A percentile compares a stretch with the other conserved stretches of the same genome.
Evolutionary conservation across 305 asterid species (phyloP).

Genomic region (Fraxinus xanthoxyloides): DNA sequence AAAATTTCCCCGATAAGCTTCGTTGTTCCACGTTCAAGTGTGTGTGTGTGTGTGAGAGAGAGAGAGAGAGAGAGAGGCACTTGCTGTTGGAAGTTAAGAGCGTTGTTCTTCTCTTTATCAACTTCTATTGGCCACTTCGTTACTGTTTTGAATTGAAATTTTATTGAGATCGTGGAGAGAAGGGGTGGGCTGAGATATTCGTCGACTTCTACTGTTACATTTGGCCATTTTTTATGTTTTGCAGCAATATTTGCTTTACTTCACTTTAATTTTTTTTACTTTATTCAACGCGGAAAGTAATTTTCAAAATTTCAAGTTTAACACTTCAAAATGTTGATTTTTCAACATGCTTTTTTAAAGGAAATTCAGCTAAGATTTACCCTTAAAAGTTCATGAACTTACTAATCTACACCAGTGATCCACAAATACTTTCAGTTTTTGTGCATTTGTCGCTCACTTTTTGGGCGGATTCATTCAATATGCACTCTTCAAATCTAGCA

Average conservation of each 20-base stretch:
- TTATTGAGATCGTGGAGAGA: conserved; percentile 4
- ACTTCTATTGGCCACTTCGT: not conserved
- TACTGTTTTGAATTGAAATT: conserved; percentile 8
- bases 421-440: not conserved
- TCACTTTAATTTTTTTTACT: conserved; percentile 16
- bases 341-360: not conserved
- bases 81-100: conserved; percentile 9
- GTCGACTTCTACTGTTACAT: conserved; percentile 18
- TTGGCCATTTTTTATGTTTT: conserved; percentile 5
- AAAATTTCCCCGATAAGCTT: not conserved
- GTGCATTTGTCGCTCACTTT: conserved; percentile 5
- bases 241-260: not conserved
- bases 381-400: not conserved
- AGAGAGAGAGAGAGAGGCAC: not conserved
- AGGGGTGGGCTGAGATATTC: conserved; percentile 3
- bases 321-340: conserved; percentile 5
- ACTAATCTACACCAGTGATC: not conserved
- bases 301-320: conserved; percentile 18
- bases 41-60: not conserved
- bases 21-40: conserved; percentile 15
- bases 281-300: conserved; percentile 31
- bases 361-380: not conserved
- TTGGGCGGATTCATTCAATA: conserved; percentile 1
- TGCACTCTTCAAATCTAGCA: conserved; percentile 7
- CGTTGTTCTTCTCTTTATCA: not conserved